phyloP scores from a whole-genome alignment of 176 grass and related monocot genomes.

The Elaeis guineensis region DNA sequence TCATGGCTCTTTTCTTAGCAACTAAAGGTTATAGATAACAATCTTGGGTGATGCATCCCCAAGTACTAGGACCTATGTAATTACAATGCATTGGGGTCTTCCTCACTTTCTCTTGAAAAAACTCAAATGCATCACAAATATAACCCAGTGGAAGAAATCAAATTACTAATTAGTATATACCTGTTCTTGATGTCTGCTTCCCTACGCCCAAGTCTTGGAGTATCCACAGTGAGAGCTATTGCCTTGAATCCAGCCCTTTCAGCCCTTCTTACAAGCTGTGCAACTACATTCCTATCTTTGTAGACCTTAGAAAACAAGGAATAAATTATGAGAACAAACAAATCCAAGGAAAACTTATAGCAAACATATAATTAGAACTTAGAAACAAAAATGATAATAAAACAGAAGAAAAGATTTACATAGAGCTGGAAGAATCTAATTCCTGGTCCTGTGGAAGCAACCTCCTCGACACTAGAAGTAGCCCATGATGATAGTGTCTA shows the following conservation, averaged over 20 bases:
- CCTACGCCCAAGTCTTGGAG: slow-evolving; percentile 71
- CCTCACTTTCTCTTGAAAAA: too few relatives aligned
- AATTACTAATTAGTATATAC: slow-evolving; percentile 9
- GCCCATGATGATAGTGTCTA: slow-evolving; percentile 89
- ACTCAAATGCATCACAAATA: too few relatives aligned
- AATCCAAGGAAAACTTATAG: not conserved
- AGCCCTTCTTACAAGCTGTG: slow-evolving; percentile 66
- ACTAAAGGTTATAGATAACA: too few relatives aligned
- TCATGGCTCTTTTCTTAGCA: too few relatives aligned
- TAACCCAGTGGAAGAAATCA: too few relatives aligned
- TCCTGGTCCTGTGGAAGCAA: slow-evolving; percentile 74
- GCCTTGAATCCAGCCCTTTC: slow-evolving; percentile 92
- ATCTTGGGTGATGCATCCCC: too few relatives aligned
- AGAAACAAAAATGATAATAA: not conserved
- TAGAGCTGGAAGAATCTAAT: slow-evolving; percentile 97
- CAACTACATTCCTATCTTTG: slow-evolving; percentile 80
- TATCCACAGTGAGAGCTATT: slow-evolving; percentile 81
- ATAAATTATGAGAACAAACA: not conserved
- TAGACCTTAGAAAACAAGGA: slow-evolving; percentile 41
- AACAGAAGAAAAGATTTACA: slow-evolving; percentile 27
- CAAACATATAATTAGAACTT: not conserved
- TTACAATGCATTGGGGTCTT: too few relatives aligned
- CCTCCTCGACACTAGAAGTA: slow-evolving; percentile 82
- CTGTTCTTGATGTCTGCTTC: slow-evolving; percentile 96
- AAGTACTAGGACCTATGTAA: too few relatives aligned